These are phyloP conservation scores for Xylaria sp. DNA, from an alignment of 2,329 filamentous ascomycete genomes.

Conservation along the genomic window DNA sequence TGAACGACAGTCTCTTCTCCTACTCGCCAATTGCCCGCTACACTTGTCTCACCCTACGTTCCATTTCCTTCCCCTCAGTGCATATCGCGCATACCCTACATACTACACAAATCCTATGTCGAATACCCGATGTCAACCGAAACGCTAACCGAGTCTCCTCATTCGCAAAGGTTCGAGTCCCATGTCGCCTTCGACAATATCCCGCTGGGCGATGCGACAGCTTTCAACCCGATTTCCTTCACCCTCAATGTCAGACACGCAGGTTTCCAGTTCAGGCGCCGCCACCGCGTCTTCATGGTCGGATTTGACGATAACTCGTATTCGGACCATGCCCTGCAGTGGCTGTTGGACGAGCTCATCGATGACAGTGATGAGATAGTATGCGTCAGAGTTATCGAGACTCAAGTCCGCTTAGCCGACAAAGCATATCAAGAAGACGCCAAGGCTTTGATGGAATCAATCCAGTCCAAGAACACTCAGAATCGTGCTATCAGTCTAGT, in stretches of 20 bases:
- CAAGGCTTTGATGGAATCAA: constrained; percentile 75
- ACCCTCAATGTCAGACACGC: constrained; percentile 88
- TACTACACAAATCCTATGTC: constrained; percentile 17
- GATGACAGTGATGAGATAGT: constrained; percentile 95
- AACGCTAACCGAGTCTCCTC: constrained; percentile 50
- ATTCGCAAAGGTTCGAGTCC: constrained; percentile 63
- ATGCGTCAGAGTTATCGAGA: constrained; percentile 88
- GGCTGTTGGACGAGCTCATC: constrained; percentile 90
- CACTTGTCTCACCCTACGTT: constrained; percentile 17
- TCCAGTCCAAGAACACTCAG: constrained; percentile 80
- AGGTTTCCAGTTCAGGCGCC: constrained; percentile 82
- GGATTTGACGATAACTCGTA: constrained; percentile 92
- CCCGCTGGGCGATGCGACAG: constrained; percentile 66
- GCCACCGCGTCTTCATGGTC: constrained; percentile 89
- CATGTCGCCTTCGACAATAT: constrained; percentile 72
- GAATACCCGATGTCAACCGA: constrained; percentile 49
- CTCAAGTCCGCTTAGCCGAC: constrained; percentile 75
- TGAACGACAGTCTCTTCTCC: constrained; percentile 17
- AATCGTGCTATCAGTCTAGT: constrained; percentile 88
- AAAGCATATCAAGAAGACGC: constrained; percentile 82
- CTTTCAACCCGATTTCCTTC: constrained; percentile 73
- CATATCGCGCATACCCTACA: constrained; percentile 19
- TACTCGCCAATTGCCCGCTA: constrained; percentile 14
- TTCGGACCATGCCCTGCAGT: constrained; percentile 91
- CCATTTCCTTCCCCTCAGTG: constrained; percentile 25